phyloP scores from a whole-genome alignment of 2,329 filamentous ascomycete species.

The Phoma sp. region DNA sequence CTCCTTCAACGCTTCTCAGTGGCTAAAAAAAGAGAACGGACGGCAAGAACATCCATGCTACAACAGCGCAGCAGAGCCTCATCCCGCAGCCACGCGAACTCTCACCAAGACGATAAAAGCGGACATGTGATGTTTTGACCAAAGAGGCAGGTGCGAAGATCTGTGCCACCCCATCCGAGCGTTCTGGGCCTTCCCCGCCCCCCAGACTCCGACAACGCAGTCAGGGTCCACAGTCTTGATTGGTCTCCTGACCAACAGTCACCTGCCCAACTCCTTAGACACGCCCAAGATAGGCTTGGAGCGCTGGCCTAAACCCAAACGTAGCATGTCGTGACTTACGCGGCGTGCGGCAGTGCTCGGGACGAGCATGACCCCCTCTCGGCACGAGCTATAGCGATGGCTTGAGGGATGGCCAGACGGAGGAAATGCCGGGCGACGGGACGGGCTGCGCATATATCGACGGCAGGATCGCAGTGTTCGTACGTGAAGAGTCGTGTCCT shows the following conservation, averaged over 20 bases:
- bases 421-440: not conserved
- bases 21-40: too few relatives aligned
- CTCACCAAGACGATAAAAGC: too few relatives aligned
- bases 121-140: not conserved
- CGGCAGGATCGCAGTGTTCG: not conserved
- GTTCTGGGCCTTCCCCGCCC: conserved; percentile 11
- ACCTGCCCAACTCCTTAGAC: conserved; percentile 6
- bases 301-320: not conserved
- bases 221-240: conserved; percentile 16
- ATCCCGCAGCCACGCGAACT: too few relatives aligned
- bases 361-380: conserved; percentile 9
- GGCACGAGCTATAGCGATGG: conserved; percentile 13
- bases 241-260: conserved; percentile 7
- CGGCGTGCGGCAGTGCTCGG: conserved; percentile 10
- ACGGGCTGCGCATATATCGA: conserved; percentile 5
- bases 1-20: too few relatives aligned
- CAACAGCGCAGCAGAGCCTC: too few relatives aligned
- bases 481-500: not conserved
- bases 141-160: conserved; percentile 9
- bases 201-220: conserved; percentile 15
- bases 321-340: conserved; percentile 5
- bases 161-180: not conserved
- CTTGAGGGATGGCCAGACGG: conserved; percentile 3
- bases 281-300: conserved; percentile 3
- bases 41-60: too few relatives aligned